phyloP scores from a whole-genome alignment of 257 asterid species.

The Solanum microdontum region DNA sequence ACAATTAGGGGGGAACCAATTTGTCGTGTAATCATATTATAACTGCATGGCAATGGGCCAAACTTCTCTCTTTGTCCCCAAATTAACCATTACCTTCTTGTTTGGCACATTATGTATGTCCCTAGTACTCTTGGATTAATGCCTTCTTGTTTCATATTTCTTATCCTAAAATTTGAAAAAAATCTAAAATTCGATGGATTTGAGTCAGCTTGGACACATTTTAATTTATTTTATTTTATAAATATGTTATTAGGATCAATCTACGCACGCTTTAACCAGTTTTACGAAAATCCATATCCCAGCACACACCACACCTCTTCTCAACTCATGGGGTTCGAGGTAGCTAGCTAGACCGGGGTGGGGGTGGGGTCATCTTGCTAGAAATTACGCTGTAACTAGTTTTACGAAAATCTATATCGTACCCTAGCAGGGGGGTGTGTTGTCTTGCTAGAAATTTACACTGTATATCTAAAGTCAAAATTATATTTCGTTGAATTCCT shows the following conservation, averaged over 20 bases:
- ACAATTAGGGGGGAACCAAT: conserved; percentile 1
- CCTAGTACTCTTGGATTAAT: background rate
- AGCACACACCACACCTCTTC: too few species aligned
- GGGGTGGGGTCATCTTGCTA: too few species aligned
- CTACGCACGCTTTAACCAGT: background rate
- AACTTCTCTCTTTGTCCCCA: background rate
- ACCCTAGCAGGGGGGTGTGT: too few species aligned
- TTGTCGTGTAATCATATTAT: conserved; percentile 2
- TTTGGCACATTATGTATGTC: background rate
- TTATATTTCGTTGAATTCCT: background rate
- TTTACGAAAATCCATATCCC: background rate
- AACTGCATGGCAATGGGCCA: background rate
- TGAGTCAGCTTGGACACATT: background rate
- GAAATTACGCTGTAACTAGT: too few species aligned
- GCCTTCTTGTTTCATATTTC: background rate
- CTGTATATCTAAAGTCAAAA: background rate
- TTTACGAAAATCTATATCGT: too few species aligned
- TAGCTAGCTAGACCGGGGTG: too few species aligned
- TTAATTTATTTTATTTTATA: background rate
- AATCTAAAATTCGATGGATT: background rate
- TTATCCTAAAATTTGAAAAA: background rate
- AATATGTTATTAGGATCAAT: background rate
- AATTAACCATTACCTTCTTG: background rate
- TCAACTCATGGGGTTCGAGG: too few species aligned
- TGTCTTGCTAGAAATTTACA: background rate